Conservation (phyloP, 495 filamentous ascomycete species). For the Aspergillus saccharolyticus region DNA sequence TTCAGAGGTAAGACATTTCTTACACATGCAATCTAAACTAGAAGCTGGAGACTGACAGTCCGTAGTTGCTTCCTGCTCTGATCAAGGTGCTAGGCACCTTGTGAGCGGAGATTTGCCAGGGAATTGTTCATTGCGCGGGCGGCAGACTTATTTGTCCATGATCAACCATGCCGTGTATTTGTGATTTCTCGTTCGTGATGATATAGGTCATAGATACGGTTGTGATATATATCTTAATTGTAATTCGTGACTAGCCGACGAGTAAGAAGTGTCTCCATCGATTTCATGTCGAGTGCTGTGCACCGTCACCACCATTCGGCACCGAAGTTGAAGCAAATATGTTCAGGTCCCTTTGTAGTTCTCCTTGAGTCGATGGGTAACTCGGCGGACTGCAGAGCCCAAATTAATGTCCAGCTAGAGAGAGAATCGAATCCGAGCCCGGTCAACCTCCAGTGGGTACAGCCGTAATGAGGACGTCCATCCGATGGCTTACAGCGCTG, state of each 20-base stretch:
- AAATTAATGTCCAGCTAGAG: neutral
- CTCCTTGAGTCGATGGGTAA: neutral
- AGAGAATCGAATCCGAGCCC: too few relatives aligned
- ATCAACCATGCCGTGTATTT: conserved; percentile 11
- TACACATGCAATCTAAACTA: neutral
- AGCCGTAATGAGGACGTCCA: neutral
- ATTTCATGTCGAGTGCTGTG: neutral
- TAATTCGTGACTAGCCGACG: neutral
- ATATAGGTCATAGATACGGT: neutral
- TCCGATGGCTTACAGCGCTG: neutral
- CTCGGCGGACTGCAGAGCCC: neutral
- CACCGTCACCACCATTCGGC: neutral
- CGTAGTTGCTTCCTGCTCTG: conserved; percentile 27
- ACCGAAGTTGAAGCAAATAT: neutral
- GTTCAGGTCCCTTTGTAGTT: neutral
- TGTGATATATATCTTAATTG: conserved; percentile 1
- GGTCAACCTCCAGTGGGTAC: neutral
- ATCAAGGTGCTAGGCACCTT: conserved; percentile 29
- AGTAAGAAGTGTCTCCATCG: neutral
- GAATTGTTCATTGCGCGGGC: conserved; percentile 14
- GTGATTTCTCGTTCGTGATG: conserved; percentile 6
- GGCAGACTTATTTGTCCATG: conserved; percentile 16
- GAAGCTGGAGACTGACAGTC: conserved; percentile 11
- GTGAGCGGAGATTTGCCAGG: conserved; percentile 9
- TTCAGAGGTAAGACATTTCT: conserved; percentile 39